Conservation (phyloP, 2,329 filamentous ascomycete genomes). For the Hirsutella rhossiliensis region DNA sequence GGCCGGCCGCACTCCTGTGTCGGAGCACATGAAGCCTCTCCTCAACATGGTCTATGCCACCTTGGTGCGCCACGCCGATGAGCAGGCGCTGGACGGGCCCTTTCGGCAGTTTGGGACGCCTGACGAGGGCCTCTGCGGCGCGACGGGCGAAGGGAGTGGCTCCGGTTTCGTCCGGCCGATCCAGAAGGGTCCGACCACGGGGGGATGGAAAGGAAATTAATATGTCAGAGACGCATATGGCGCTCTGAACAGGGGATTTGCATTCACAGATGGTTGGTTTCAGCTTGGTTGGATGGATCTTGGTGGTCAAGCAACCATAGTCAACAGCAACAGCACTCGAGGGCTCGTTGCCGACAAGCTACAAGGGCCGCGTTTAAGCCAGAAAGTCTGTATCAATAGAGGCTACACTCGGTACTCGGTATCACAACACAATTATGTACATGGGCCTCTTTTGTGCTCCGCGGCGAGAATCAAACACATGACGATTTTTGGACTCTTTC, state of each 20-base stretch:
- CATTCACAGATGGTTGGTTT: slow-evolving; percentile 2
- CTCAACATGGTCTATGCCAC: slow-evolving; percentile 27
- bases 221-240: not conserved
- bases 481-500: no score
- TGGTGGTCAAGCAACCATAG: slow-evolving; percentile 1
- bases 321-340: not conserved
- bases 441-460: no score
- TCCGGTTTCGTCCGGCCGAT: not conserved
- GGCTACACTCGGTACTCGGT: not conserved
- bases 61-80: slow-evolving; percentile 7
- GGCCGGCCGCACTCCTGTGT: slow-evolving; percentile 22
- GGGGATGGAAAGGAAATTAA: not conserved
- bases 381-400: slow-evolving; percentile 1
- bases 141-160: not conserved
- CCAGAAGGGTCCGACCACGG: not conserved
- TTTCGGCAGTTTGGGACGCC: slow-evolving; percentile 1
- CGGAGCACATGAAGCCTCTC: slow-evolving; percentile 28
- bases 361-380: not conserved
- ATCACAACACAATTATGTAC: not conserved
- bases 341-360: slow-evolving; percentile 1
- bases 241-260: not conserved
- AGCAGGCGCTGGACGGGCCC: not conserved
- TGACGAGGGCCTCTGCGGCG: not conserved
- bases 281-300: slow-evolving; percentile 3
- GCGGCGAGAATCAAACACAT: no score